These are phyloP conservation scores for Podospora comata DNA, from an alignment of 495 filamentous ascomycete species.

Conservation along the genomic window DNA sequence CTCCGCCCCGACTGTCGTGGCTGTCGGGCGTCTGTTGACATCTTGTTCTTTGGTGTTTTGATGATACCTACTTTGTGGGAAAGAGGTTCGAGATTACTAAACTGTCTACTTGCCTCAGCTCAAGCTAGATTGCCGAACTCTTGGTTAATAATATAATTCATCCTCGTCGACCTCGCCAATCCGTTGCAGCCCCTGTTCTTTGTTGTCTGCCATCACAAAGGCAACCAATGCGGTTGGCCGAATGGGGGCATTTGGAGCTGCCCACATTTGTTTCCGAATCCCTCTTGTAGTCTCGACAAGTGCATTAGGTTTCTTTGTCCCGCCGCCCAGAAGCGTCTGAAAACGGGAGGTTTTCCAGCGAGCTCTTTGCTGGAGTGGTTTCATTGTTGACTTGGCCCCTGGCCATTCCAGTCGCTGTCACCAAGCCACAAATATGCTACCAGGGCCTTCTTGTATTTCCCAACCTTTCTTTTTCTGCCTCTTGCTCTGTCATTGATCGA, in stretches of 20 bases:
- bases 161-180: background rate
- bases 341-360: constrained; percentile 5
- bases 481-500: background rate
- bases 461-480: background rate
- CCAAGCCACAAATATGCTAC: background rate
- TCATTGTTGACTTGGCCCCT: constrained; percentile 5
- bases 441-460: background rate
- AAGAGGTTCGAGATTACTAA: background rate
- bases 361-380: background rate
- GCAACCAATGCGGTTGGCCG: background rate
- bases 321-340: background rate
- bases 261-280: background rate
- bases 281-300: background rate
- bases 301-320: constrained; percentile 5
- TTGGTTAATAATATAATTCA: background rate
- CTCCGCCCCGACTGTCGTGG: background rate
- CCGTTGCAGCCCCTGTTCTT: background rate
- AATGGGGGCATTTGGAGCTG: background rate
- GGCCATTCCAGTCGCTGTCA: background rate
- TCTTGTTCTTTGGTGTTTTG: background rate
- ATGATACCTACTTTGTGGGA: background rate
- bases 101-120: background rate
- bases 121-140: background rate
- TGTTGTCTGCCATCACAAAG: background rate
- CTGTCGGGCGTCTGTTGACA: constrained; percentile 2